Conservation (phyloP, 192 early-diverging fungal genomes). For the Podochytrium sp. region DNA sequence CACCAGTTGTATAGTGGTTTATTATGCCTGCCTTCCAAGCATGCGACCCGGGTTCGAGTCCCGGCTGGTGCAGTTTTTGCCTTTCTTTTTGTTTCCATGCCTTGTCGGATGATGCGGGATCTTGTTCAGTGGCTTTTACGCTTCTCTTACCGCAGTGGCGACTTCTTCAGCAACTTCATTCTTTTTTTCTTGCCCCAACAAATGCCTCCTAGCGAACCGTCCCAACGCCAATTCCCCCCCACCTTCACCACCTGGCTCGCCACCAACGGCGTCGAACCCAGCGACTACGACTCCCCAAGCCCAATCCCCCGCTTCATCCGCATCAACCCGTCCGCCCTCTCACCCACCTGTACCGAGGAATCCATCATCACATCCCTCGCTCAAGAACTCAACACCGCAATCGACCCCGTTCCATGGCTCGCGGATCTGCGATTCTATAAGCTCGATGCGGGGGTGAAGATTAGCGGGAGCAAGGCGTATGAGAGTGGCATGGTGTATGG, state of each 20-base stretch:
- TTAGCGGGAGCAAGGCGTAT: constrained; percentile 27
- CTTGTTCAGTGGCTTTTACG: no score
- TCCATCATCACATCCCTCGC: constrained; percentile 44
- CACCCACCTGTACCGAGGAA: constrained; percentile 39
- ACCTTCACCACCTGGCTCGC: constrained; percentile 69
- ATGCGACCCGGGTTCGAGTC: no score
- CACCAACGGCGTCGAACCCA: constrained; percentile 70
- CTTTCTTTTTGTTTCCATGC: no score
- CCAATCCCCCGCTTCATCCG: constrained; percentile 79
- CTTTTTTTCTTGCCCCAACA: background rate
- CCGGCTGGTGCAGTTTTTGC: no score
- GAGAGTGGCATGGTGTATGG: constrained; percentile 57
- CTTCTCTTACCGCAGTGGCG: no score
- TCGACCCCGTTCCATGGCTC: constrained; percentile 47
- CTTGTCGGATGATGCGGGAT: no score
- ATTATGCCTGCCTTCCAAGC: no score
- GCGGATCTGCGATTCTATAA: constrained; percentile 56
- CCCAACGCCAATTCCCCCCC: constrained; percentile 2
- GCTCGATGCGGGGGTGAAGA: constrained; percentile 40
- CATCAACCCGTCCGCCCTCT: constrained; percentile 50
- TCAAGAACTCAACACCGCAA: constrained; percentile 51
- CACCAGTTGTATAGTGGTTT: no score
- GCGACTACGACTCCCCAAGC: constrained; percentile 58
- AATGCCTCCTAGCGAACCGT: background rate
- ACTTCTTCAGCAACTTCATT: no score